Conservation (phyloP, 169 alveolate genomes). For the Besnoitia besnoiti region DNA sequence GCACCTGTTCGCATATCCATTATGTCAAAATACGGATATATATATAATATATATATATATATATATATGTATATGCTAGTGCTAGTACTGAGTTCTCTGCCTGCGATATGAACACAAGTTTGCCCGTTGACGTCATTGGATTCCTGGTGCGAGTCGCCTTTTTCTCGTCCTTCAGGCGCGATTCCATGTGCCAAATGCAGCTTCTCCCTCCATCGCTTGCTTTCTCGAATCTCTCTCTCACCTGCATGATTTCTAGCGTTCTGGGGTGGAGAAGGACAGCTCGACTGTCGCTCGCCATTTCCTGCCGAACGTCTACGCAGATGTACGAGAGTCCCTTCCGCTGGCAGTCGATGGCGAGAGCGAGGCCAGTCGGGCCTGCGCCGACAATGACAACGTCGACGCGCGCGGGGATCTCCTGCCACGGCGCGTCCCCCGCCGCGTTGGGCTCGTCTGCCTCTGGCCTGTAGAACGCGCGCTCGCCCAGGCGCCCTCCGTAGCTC, state of each 20-base stretch:
- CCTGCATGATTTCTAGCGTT: constrained; percentile 58
- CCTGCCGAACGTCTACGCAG: constrained; percentile 35
- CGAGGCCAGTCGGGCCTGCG: constrained; percentile 64
- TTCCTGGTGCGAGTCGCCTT: too few species aligned
- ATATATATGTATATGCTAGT: too few species aligned
- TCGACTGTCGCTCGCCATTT: constrained; percentile 26
- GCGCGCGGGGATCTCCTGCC: constrained; percentile 17
- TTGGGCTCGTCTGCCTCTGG: background rate
- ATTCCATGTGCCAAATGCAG: too few species aligned
- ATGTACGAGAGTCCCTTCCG: constrained; percentile 29
- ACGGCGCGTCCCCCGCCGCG: background rate
- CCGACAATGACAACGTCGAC: constrained; percentile 65
- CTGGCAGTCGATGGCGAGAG: constrained; percentile 52
- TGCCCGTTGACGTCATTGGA: too few species aligned
- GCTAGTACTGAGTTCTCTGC: too few species aligned
- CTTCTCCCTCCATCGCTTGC: too few species aligned
- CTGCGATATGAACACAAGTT: too few species aligned
- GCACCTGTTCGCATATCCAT: too few species aligned
- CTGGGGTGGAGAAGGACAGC: constrained; percentile 54
- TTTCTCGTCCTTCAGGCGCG: too few species aligned
- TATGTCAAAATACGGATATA: too few species aligned
- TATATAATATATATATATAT: too few species aligned
- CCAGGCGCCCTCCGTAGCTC: constrained; percentile 1
- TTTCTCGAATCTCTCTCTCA: too few species aligned
- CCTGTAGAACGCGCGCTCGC: background rate